Base-by-base conservation (phyloP, 2,329 filamentous ascomycete genomes). In the Pestalotiopsis sp. region DNA sequence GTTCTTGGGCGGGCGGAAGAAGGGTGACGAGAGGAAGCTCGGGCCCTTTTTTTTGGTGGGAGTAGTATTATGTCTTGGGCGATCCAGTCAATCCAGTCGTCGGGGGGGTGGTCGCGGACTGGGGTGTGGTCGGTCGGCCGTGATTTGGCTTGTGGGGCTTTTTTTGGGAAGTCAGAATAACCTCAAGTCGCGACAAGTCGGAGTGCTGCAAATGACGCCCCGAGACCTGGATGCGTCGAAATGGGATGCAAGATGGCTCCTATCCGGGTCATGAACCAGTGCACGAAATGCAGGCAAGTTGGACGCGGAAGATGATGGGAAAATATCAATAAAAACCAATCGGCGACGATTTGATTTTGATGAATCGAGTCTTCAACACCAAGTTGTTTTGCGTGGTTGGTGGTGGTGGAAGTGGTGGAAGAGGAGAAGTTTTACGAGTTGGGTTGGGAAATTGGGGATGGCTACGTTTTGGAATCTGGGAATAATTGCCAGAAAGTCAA, bases 391-490 rank as follows among this genome's bases (percentile, higher is more conserved):
- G 70, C 13, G 73, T 71, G 71, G 72, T 72, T 72, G 76, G 74
- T 73, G 73, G 70, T 71, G 68, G 67, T 66, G 69, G 70, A 74
- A 73, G 71, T 73, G 70, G 69, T 72, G 71, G 73, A 72, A 71
- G 71, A 72, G 72, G 72, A 79, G 77, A 65, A 72, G 72, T 71
- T 73, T 75, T 74, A 75, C 76, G 78, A 78, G 80, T 41, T 79
- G 77, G 72, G 77, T 80, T 79, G 77, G 72, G 45, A 75, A 72
- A 74, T 77, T 81, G 83, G 84, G 83, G 84, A 87, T 85, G 83
- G 82, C 81, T 85, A 83, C 82, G 79, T 84, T 85, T 83, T 77
- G 78, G 74, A 73, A 79, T 79, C 78, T 74, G n/a, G 20, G 79
- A 81, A 81, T 80, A 80, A 82, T 80, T 81, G 65, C 77, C 79